These are phyloP conservation scores for Suillus discolor DNA, from an alignment of 768 basidiomycete genomes.

Conservation along the genomic window DNA sequence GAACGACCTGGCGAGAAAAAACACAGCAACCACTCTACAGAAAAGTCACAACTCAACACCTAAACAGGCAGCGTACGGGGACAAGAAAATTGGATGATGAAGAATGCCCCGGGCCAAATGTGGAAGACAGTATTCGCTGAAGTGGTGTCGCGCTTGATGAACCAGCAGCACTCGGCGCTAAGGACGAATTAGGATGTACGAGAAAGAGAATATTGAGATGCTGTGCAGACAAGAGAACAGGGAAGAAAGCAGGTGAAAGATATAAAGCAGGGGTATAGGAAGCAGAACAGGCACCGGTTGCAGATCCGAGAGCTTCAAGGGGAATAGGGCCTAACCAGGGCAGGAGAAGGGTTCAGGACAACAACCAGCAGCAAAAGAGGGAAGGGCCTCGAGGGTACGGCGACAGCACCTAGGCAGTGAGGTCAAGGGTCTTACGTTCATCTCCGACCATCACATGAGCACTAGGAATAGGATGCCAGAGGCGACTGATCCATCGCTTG, in stretches of 20 bases:
- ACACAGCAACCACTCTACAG: not conserved
- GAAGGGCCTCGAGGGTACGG: not conserved
- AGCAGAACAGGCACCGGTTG: not conserved
- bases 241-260: not conserved
- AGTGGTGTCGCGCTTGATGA: not conserved
- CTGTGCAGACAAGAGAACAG: not conserved
- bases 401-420: not conserved
- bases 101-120: conserved; percentile 1
- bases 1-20: conserved; percentile 1
- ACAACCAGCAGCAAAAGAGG: not conserved
- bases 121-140: conserved; percentile 2
- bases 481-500: conserved; percentile 11
- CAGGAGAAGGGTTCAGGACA: not conserved
- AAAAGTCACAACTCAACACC: conserved; percentile 5
- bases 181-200: not conserved
- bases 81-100: not conserved
- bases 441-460: conserved; percentile 6
- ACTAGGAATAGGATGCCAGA: conserved; percentile 11
- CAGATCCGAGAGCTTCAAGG: not conserved
- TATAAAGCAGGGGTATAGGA: conserved; percentile 1
- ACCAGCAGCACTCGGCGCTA: not conserved
- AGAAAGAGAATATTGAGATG: not conserved
- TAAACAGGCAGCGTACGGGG: not conserved
- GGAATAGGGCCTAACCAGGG: not conserved
- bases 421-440: conserved; percentile 10